These are phyloP conservation scores for Mycena pura DNA, from an alignment of 768 basidiomycete genomes.

Conservation along the genomic window DNA sequence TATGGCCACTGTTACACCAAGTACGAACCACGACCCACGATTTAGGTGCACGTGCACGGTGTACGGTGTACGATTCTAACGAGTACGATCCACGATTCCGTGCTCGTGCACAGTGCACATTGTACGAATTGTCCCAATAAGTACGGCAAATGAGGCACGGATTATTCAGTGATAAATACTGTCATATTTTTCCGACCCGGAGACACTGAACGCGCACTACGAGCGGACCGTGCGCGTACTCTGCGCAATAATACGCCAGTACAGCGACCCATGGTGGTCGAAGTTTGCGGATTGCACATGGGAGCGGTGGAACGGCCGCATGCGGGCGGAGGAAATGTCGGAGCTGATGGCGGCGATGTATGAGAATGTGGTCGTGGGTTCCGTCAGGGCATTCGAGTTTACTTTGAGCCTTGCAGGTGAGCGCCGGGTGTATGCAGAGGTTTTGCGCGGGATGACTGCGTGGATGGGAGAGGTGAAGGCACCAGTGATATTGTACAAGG, in stretches of 20 bases:
- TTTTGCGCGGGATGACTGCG: background rate
- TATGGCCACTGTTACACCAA: too few species aligned
- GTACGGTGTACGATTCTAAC: too few species aligned
- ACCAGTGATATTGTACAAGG: constrained; percentile 6
- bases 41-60: too few species aligned
- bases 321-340: background rate
- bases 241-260: background rate
- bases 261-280: background rate
- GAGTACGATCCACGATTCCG: too few species aligned
- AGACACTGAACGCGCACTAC: background rate
- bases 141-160: background rate
- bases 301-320: constrained; percentile 8
- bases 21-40: too few species aligned
- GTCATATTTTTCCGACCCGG: background rate
- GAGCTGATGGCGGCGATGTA: constrained; percentile 3
- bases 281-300: background rate
- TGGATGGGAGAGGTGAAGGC: constrained; percentile 2
- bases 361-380: background rate
- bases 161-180: too few species aligned
- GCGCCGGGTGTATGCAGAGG: background rate
- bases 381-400: constrained; percentile 1
- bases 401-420: background rate
- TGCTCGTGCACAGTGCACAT: background rate
- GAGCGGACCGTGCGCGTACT: background rate
- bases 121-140: background rate